Conservation (phyloP, 257 asterid species). For the Fraxinus cuspidata region DNA sequence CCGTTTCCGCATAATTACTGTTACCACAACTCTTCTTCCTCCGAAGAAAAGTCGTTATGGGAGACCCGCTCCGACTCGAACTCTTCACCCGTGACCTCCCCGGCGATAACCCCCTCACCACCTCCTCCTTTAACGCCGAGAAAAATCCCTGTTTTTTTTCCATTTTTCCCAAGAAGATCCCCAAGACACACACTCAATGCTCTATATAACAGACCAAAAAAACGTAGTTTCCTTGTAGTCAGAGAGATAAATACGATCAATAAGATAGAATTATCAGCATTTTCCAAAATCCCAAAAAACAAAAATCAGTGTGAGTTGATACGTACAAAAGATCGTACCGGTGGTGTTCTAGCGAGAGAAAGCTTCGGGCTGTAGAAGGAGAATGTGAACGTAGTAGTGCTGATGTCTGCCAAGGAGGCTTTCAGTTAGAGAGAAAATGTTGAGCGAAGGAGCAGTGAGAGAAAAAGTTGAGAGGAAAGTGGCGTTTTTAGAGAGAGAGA, state of each 20-base stretch:
- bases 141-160: conserved; percentile 89
- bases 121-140: conserved; percentile 84
- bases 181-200: neutral
- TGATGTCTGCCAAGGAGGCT: neutral
- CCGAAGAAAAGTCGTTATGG: conserved; percentile 62
- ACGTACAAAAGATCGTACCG: neutral
- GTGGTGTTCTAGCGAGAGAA: conserved; percentile 18
- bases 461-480: conserved; percentile 24
- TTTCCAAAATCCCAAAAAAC: neutral
- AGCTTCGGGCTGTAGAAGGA: neutral
- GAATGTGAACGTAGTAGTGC: neutral
- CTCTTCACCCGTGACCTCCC: conserved; percentile 73
- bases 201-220: neutral
- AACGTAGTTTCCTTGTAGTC: neutral
- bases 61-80: conserved; percentile 72
- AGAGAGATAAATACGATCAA: neutral
- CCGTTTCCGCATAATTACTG: conserved; percentile 31
- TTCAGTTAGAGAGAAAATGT: conserved; percentile 35
- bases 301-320: neutral
- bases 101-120: conserved; percentile 88
- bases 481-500: conserved; percentile 46
- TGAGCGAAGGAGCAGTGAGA: conserved; percentile 14
- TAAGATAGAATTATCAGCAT: neutral
- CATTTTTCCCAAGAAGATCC: conserved; percentile 35
- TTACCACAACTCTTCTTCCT: conserved; percentile 44